Evolutionary conservation across 2,329 filamentous ascomycete species (phyloP).

Genomic region (Botrytis elliptica): DNA sequence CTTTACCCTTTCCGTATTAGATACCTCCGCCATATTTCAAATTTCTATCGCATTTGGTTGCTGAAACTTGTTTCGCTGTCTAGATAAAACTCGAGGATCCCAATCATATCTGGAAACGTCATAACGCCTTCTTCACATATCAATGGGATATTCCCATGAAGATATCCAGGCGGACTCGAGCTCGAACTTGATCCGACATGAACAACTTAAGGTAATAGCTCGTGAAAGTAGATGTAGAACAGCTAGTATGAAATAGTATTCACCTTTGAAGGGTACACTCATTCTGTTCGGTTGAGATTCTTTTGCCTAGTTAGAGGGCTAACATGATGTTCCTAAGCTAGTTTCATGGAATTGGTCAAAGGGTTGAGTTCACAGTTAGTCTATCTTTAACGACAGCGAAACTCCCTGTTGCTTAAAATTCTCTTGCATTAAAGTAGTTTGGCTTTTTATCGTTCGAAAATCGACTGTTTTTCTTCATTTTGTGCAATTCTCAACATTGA

Average conservation of each 20-base stretch:
- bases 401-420: not conserved
- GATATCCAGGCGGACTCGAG: not conserved
- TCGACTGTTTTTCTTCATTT: not conserved
- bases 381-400: not conserved
- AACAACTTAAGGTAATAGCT: not conserved
- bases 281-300: not conserved
- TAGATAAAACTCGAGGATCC: constrained; percentile 6
- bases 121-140: not conserved
- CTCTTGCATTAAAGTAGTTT: not conserved
- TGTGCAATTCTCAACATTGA: not conserved
- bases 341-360: not conserved
- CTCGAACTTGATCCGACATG: not conserved
- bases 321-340: not conserved
- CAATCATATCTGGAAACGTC: not conserved
- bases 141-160: constrained; percentile 15
- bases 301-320: too few relatives aligned
- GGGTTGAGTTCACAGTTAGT: not conserved
- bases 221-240: not conserved
- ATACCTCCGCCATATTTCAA: not conserved
- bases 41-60: too few relatives aligned
- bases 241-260: not conserved
- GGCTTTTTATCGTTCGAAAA: not conserved
- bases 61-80: not conserved
- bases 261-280: not conserved
- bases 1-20: not conserved